These are phyloP conservation scores for Chrysanthemum seticuspe DNA, from an alignment of 129 eudicot genomes.

Conservation along the genomic window DNA sequence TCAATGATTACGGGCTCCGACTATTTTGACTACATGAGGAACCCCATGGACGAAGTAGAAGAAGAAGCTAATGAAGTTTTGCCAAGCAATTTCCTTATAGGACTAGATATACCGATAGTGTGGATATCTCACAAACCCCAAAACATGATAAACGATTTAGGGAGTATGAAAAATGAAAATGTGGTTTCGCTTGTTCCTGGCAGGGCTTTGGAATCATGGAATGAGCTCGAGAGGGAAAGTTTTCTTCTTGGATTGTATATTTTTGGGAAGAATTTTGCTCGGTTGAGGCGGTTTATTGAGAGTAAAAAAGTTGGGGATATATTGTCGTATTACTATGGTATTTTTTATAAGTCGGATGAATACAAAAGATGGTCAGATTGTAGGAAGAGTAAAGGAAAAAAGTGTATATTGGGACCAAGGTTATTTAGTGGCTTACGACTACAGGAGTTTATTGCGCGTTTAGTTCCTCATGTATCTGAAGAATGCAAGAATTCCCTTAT, in stretches of 20 bases:
- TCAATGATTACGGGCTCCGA: slow-evolving; percentile 23
- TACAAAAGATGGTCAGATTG: slow-evolving; percentile 61
- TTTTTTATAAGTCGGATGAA: slow-evolving; percentile 42
- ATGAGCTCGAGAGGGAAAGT: slow-evolving; percentile 50
- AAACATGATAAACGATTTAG: too few species aligned
- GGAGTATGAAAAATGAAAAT: slow-evolving; percentile 1
- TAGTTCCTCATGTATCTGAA: slow-evolving; percentile 40
- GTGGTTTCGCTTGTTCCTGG: slow-evolving; percentile 58
- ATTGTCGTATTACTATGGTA: slow-evolving; percentile 53
- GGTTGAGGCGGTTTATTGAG: slow-evolving; percentile 48
- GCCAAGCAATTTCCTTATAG: slow-evolving; percentile 38
- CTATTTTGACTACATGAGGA: slow-evolving; percentile 24
- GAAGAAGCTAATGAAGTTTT: background rate
- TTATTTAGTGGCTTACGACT: slow-evolving; percentile 65
- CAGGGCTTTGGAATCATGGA: slow-evolving; percentile 40
- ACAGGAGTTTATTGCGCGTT: slow-evolving; percentile 61
- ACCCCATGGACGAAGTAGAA: slow-evolving; percentile 35
- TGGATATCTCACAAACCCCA: slow-evolving; percentile 35
- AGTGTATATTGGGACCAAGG: slow-evolving; percentile 47
- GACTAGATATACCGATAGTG: slow-evolving; percentile 53
- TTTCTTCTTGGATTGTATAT: slow-evolving; percentile 76
- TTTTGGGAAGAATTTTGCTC: slow-evolving; percentile 60
- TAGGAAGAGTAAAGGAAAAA: slow-evolving; percentile 50
- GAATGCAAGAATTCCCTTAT: slow-evolving; percentile 41
- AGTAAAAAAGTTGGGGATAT: slow-evolving; percentile 57